These are phyloP conservation scores for Filosporella fistucella DNA, from an alignment of 495 filamentous ascomycete species.

Conservation along the genomic window DNA sequence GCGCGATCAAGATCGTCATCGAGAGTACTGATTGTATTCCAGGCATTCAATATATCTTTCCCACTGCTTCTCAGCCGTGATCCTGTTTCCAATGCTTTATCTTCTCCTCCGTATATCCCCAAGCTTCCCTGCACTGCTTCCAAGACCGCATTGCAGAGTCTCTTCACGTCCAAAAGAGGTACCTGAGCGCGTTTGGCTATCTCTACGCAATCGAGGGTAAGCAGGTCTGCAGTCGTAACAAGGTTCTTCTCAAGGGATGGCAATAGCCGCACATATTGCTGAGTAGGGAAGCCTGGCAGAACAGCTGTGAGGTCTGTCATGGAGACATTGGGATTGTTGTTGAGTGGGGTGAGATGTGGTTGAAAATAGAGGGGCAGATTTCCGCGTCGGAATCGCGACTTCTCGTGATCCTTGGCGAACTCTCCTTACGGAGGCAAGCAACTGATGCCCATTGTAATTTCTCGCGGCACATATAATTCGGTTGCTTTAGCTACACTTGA, in stretches of 20 bases:
- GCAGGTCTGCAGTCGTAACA: conserved; percentile 77
- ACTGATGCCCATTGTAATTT: too few species aligned
- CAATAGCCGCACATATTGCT: conserved; percentile 66
- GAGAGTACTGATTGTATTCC: conserved; percentile 71
- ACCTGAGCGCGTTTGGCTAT: conserved; percentile 83
- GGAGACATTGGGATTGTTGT: conserved; percentile 20
- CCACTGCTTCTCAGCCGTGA: conserved; percentile 29
- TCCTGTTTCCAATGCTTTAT: not conserved
- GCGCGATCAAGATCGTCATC: conserved; percentile 69
- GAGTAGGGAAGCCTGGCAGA: conserved; percentile 72
- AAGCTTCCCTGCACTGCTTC: conserved; percentile 61
- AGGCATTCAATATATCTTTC: conserved; percentile 35
- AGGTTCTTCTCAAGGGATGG: conserved; percentile 70
- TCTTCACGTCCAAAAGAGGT: conserved; percentile 71
- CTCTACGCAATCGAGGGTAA: conserved; percentile 78
- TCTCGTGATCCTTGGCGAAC: too few species aligned
- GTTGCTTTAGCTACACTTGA: too few species aligned
- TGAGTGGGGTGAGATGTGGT: conserved; percentile 1
- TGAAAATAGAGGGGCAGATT: not conserved
- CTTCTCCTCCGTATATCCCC: conserved; percentile 32
- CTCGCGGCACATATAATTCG: too few species aligned
- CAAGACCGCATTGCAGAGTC: conserved; percentile 60
- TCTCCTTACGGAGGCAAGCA: too few species aligned
- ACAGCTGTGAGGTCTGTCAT: conserved; percentile 88
- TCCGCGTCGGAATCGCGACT: too few species aligned